Conservation (phyloP, 2,329 filamentous ascomycete genomes). For the Dactylellina cionopaga region DNA sequence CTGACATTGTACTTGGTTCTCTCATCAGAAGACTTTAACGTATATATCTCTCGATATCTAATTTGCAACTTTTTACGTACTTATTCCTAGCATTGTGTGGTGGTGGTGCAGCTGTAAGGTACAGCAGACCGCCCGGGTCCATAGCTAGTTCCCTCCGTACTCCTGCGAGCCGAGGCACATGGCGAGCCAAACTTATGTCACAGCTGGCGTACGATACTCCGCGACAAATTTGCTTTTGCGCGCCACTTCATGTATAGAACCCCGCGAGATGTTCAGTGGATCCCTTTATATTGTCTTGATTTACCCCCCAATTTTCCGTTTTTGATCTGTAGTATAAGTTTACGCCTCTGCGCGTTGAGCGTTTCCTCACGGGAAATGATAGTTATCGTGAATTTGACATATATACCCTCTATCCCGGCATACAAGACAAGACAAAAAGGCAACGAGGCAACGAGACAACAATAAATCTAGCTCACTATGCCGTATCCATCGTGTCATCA, state of each 20-base stretch:
- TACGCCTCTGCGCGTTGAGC: neutral
- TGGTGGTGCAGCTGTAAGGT: too few species aligned
- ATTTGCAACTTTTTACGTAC: neutral
- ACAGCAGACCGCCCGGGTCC: too few species aligned
- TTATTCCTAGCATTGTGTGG: neutral
- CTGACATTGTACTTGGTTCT: too few species aligned
- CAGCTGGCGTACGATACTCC: too few species aligned
- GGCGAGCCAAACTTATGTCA: too few species aligned
- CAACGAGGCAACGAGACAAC: neutral
- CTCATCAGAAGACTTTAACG: too few species aligned
- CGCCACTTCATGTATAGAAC: neutral
- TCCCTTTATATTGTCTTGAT: neutral
- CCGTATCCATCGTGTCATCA: slow-evolving; percentile 89
- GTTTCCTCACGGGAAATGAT: neutral
- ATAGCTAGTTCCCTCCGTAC: slow-evolving; percentile 9
- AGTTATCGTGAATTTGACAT: slow-evolving; percentile 1
- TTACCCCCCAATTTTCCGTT: neutral
- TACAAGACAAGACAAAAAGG: neutral
- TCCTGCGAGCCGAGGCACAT: slow-evolving; percentile 25
- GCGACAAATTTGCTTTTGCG: slow-evolving; percentile 31
- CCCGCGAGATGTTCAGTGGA: too few species aligned
- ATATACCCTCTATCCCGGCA: slow-evolving; percentile 22
- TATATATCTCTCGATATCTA: neutral
- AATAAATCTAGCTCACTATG: slow-evolving; percentile 64
- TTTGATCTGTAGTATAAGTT: neutral